Evolutionary conservation across 306 rosid species (phyloP).

Genomic region (Sicyos edulis): DNA sequence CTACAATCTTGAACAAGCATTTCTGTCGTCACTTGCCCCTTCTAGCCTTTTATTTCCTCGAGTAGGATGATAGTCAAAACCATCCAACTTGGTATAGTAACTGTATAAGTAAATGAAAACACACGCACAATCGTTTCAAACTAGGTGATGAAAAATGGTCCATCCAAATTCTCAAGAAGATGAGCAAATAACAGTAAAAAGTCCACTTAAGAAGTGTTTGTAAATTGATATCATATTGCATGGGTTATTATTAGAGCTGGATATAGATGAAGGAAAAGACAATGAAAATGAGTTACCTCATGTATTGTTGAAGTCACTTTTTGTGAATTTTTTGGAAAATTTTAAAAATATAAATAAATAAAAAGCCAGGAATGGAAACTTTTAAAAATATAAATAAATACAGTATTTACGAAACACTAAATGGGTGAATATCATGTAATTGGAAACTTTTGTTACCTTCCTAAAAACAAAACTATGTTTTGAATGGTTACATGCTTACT

Average conservation of each 20-base stretch:
- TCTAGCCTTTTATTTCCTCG: too few species aligned
- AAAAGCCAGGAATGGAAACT: background rate
- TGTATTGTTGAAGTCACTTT: too few species aligned
- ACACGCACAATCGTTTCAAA: background rate
- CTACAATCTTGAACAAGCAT: background rate
- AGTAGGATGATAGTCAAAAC: background rate
- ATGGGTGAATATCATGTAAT: background rate
- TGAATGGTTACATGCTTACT: background rate
- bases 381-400: too few species aligned
- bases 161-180: too few species aligned
- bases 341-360: too few species aligned
- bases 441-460: background rate
- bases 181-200: background rate
- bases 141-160: slow-evolving; percentile 7
- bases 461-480: background rate
- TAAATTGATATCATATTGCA: background rate
- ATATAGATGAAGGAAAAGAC: background rate
- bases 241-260: slow-evolving; percentile 1
- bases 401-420: background rate
- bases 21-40: background rate
- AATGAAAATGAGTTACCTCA: background rate
- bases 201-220: background rate
- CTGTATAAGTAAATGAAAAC: background rate
- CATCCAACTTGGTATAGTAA: background rate
- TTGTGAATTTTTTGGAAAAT: background rate